Evolutionary conservation across 192 early-diverging fungal species (phyloP), one percentile per base, ranked within the genome.

Genomic region (Coemansia sp.): DNA sequence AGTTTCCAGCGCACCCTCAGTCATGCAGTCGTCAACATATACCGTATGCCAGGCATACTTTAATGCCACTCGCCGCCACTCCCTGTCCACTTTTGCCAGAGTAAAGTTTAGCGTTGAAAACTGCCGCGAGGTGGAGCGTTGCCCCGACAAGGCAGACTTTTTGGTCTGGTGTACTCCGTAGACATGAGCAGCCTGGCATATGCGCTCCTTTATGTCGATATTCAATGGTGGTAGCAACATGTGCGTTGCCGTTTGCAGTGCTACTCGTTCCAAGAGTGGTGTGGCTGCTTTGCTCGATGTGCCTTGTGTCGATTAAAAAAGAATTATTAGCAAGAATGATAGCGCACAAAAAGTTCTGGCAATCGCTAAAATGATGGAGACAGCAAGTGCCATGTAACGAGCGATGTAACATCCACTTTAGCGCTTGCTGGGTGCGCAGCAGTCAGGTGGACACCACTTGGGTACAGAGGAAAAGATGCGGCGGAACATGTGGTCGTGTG

Each of bases 1-100:
- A 2, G 34, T 23, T n/a, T 40, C 9, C 7, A 74, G 42, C 1
- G 43, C 29, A 9, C 25, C 9, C 6, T 49, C 35, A 2, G 46
- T 23, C 8, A 55, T 38, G 0, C 36, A 19, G 37, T 63, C 58
- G 35, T 65, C 58, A 21, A 77, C n/a, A 15, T 65, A 62, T 5
- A 77, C 13, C 1, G 73, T 77, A 36, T 53, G 57, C 73, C 73
- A 77, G 36, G 66, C 73, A 25, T 77, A 48, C 25, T 63, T 68
- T 30, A 51, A 33, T 2, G 54, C 73, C 8, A 53, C 62, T 0
- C 13, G 51, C 7, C 73, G 66, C 73, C 73, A 77, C 9, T 48
- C 49, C 31, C 66, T 53, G 36, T 65, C 58, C 3, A 69, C 63
- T 22, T 68, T 58, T 3, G 73, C 49, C 6, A 77, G 45, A 0